phyloP scores from a whole-genome alignment of 1,284 basidiomycete genomes.

The Moesziomyces globuligerus region DNA sequence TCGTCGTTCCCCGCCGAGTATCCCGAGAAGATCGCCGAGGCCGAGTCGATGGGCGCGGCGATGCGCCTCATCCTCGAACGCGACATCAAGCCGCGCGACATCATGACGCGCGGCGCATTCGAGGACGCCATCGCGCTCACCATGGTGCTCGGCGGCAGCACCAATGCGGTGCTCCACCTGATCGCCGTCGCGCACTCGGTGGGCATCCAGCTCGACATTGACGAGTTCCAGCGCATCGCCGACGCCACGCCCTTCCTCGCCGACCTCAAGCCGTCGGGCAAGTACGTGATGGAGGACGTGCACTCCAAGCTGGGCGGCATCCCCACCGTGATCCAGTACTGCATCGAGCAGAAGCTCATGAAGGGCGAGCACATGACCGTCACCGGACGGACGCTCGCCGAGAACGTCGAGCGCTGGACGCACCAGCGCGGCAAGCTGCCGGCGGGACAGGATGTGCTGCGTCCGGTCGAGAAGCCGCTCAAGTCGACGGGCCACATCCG shows the following conservation, averaged over 20 bases:
- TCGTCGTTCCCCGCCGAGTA: slow-evolving; percentile 65
- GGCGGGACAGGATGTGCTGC: slow-evolving; percentile 59
- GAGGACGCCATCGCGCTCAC: slow-evolving; percentile 65
- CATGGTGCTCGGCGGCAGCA: slow-evolving; percentile 65
- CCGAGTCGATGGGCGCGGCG: slow-evolving; percentile 56
- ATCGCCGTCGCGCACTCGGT: slow-evolving; percentile 66
- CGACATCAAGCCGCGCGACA: slow-evolving; percentile 64
- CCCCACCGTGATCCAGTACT: slow-evolving; percentile 70
- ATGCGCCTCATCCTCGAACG: slow-evolving; percentile 65
- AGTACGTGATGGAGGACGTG: slow-evolving; percentile 67
- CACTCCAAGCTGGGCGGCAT: slow-evolving; percentile 62
- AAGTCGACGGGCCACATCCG: slow-evolving; percentile 65
- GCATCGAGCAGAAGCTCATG: slow-evolving; percentile 69
- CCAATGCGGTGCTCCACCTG: slow-evolving; percentile 65
- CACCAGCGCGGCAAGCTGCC: slow-evolving; percentile 69
- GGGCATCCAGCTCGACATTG: slow-evolving; percentile 58
- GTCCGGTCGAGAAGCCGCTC: slow-evolving; percentile 60
- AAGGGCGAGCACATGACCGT: slow-evolving; percentile 67
- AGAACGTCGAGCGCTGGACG: slow-evolving; percentile 74
- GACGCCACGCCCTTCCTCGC: slow-evolving; percentile 65
- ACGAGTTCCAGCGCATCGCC: slow-evolving; percentile 66
- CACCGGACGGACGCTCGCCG: slow-evolving; percentile 62
- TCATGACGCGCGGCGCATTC: slow-evolving; percentile 64
- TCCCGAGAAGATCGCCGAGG: slow-evolving; percentile 63
- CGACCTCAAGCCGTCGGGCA: slow-evolving; percentile 65